Base-by-base conservation (phyloP, 371 early-diverging fungal species). In the Rhizopus stolonifer region DNA sequence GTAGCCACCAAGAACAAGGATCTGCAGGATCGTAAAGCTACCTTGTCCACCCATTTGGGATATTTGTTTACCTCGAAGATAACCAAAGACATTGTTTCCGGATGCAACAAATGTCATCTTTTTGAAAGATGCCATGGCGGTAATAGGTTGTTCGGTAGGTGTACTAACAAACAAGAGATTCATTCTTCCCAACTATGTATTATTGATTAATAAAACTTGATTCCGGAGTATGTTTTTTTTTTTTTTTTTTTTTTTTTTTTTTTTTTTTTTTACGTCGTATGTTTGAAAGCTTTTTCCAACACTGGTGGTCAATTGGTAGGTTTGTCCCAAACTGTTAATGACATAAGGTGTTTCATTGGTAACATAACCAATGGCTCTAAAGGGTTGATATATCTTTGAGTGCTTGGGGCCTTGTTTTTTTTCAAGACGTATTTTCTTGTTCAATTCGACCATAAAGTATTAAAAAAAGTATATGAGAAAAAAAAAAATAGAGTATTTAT, bases 341-440 rank as follows among this genome's bases (percentile, higher is more conserved):
- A 80, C 74, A 67, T 92, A 83, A 13, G 94, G 88, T 19, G 87
- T 63, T 42, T 89, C 87, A 55, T 85, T 84, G 54, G 92, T 87
- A 25, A 95, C 83, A 69, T 92, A 91, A 31, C 97, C 95, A 29
- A 96, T 78, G 3, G 94, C 92, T 56, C 94, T 77, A 72, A 90
- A 94, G 31, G 93, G 93, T 43, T 83, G 84, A 61, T 85, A 94
- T 45, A 92, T 75, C 25, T 81, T 80, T 13, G 82, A 76, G 19
- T 71, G 77, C 0, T 49, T 56, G 10, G 14, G 19, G 9, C 25
- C 29, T 19, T 63, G 58, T 11, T 54, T 58, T 17, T 55, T 54
- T 18, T 60, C 55, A n/a, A 60, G 26, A 46, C 61, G 61, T 54
- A 54, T 60, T 46, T 60, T 60, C 29, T 60, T 60, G 21, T 10